A percentile compares a stretch with the other conserved stretches of the same genome.
These are phyloP conservation scores for Sporobolomyces roseus DNA, from an alignment of 768 basidiomycete species.

Conservation along the genomic window DNA sequence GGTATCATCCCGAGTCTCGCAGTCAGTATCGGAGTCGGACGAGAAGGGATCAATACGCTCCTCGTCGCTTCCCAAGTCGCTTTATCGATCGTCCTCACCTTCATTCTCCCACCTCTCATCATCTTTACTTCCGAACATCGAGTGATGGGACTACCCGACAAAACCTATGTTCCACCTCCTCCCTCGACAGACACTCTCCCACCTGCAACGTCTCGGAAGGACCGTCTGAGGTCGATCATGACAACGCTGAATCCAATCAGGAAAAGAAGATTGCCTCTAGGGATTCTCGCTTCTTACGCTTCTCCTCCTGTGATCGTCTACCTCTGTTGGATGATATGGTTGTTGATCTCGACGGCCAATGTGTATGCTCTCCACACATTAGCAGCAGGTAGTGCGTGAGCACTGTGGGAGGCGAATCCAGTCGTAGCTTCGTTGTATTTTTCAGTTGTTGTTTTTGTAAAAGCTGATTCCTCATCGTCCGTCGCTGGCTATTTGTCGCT, in stretches of 20 bases:
- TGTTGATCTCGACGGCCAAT: constrained; percentile 27
- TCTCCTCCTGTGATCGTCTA: constrained; percentile 15
- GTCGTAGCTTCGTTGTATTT: too few relatives aligned
- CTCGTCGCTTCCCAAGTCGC: constrained; percentile 84
- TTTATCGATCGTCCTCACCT: constrained; percentile 63
- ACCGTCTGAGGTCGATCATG: background rate
- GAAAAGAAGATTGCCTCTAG: constrained; percentile 4
- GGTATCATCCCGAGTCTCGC: constrained; percentile 76
- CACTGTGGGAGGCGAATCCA: too few relatives aligned
- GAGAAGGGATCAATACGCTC: constrained; percentile 65
- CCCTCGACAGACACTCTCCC: background rate
- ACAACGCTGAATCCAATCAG: constrained; percentile 28
- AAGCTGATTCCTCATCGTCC: too few relatives aligned
- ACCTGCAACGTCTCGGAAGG: background rate
- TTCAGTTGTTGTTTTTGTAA: too few relatives aligned
- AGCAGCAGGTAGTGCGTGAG: background rate
- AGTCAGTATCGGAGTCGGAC: constrained; percentile 70
- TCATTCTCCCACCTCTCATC: constrained; percentile 35
- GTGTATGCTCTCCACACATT: constrained; percentile 31
- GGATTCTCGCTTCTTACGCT: constrained; percentile 24
- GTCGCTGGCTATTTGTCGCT: too few relatives aligned
- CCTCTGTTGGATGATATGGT: constrained; percentile 21
- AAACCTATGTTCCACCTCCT: background rate
- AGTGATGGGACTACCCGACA: constrained; percentile 29
- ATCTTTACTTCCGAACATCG: constrained; percentile 30